Conservation (phyloP, 2,329 filamentous ascomycete species). For the Colletotrichum sp. region DNA sequence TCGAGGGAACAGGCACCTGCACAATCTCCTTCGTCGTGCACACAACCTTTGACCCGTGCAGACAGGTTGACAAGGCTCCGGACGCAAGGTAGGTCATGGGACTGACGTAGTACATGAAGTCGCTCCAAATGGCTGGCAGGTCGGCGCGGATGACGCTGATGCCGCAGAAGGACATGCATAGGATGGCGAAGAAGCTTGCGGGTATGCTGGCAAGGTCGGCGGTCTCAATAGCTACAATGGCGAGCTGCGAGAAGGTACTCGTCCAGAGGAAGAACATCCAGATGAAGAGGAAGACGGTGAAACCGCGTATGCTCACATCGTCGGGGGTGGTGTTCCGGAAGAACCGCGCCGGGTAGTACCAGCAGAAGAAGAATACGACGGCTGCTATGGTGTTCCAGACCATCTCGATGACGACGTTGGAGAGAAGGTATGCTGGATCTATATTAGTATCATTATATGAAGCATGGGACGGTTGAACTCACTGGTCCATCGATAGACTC, state of each 20-base stretch:
- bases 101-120: constrained; percentile 25
- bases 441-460: neutral
- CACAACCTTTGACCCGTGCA: constrained; percentile 21
- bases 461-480: neutral
- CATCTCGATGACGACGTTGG: constrained; percentile 67
- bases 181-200: constrained; percentile 13
- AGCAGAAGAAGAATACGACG: constrained; percentile 69
- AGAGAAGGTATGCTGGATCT: constrained; percentile 9
- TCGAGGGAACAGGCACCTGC: constrained; percentile 6
- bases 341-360: constrained; percentile 74
- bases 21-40: constrained; percentile 23
- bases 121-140: constrained; percentile 22
- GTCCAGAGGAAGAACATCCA: constrained; percentile 23
- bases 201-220: constrained; percentile 20
- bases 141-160: constrained; percentile 16
- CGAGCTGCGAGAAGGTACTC: constrained; percentile 23
- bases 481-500: constrained; percentile 53
- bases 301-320: constrained; percentile 10
- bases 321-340: constrained; percentile 56
- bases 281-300: constrained; percentile 22
- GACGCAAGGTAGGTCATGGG: constrained; percentile 34
- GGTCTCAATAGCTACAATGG: constrained; percentile 18
- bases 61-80: constrained; percentile 29
- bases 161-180: constrained; percentile 24
- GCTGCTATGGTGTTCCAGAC: constrained; percentile 72